Base-by-base conservation (phyloP, 2,329 filamentous ascomycete species). In the Fusarium sp. region DNA sequence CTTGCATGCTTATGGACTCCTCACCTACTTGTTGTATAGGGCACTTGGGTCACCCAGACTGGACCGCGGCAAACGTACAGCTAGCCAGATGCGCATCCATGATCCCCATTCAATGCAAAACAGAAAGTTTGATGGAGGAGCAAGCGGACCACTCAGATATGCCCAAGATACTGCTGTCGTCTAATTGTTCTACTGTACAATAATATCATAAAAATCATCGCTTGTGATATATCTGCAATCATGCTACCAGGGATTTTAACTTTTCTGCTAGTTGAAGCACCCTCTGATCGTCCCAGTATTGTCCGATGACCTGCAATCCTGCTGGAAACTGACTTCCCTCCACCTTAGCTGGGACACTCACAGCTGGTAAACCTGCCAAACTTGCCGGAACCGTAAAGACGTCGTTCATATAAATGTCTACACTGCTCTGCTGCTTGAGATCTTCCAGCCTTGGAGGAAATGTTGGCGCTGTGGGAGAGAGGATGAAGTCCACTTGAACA, bases 371-470 rank as follows among this genome's bases (percentile, higher is more conserved):
- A 0, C 96, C 96, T 1, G 95, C 96, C 73, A 99, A 84, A 82
- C 94, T 98, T 5, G 95, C 94, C 3, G 96, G 96, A 4, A 99
- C 95, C 0, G 96, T 98, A 77, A 98, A 95, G 4, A 98, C 92
- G 82, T 99, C 96, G 78, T 96, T 97, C 85, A 93, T 93, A 79
- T 98, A 98, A 4, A 88, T 88, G 76, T 95, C 90, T n/a, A 97
- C 83, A 15, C 87, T 84, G 49, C 82, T 86, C 80, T 89, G 85
- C 15, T 80, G 77, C 67, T 83, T 76, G 38, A 96, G 79, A 10
- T 91, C 86, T 7, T 86, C 83, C 11, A 96, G 79, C 11, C 81
- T 84, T 0, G 94, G 94, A 14, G 95, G 89, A 21, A 90, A 84
- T 1, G 91, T 93, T 4, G 95, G 94, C 12, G 95, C 92, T 2